Percentiles rank a stretch among this genome's conserved stretches.
phyloP scores from a whole-genome alignment of 2,329 filamentous ascomycete genomes.

The Epicoccum sorghinum region DNA sequence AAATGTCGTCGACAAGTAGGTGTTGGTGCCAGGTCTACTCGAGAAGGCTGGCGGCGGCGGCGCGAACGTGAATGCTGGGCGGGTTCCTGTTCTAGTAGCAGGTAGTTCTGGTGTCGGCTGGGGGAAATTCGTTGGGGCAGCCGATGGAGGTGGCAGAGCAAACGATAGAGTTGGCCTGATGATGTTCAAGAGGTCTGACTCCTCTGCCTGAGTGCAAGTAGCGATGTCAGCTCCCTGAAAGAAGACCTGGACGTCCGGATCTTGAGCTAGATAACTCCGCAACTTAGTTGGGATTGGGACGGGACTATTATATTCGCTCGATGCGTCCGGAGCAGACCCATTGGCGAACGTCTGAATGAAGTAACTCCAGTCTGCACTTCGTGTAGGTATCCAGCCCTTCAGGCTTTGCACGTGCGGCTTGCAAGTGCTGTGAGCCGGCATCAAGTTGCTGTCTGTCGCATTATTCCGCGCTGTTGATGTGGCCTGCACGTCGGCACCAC shows the following conservation, averaged over 20 bases:
- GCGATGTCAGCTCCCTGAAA: conserved; percentile 39
- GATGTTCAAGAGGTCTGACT: background rate
- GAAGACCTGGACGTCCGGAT: conserved; percentile 23
- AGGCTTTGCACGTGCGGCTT: conserved; percentile 19
- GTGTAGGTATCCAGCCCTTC: conserved; percentile 25
- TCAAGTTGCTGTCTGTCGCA: background rate
- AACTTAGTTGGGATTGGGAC: conserved; percentile 29
- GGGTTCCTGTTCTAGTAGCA: background rate
- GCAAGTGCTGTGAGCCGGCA: conserved; percentile 11
- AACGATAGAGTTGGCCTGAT: background rate
- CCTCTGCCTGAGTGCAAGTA: conserved; percentile 28
- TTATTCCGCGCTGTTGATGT: conserved; percentile 6
- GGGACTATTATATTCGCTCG: conserved; percentile 1
- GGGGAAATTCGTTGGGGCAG: background rate
- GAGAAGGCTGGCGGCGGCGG: background rate
- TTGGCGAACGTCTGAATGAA: conserved; percentile 32
- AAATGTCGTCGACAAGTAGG: conserved; percentile 35
- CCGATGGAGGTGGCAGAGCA: conserved; percentile 1
- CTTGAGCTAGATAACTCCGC: conserved; percentile 30
- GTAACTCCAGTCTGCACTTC: conserved; percentile 30
- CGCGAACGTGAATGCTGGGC: background rate
- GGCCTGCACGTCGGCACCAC: conserved; percentile 26
- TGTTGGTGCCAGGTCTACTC: conserved; percentile 24
- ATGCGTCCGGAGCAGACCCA: background rate
- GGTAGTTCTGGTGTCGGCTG: background rate